Conservation (phyloP, 805 yeast species). For the Spathaspora passalidarum region DNA sequence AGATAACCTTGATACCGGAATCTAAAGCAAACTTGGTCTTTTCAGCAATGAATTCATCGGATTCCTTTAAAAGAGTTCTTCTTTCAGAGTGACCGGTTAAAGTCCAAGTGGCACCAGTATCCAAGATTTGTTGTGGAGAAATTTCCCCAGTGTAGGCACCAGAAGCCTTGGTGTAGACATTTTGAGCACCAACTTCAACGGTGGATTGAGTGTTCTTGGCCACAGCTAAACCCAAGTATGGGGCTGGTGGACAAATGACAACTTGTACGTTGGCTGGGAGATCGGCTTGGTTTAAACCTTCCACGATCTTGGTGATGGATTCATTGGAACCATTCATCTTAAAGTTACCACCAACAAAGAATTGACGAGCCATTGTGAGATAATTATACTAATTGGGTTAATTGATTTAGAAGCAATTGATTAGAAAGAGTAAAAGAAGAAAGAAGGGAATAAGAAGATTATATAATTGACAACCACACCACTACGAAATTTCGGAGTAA, state of each 20-base stretch:
- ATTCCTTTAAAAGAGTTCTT: constrained; percentile 88
- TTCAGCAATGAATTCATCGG: constrained; percentile 87
- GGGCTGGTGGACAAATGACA: constrained; percentile 94
- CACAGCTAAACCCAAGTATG: constrained; percentile 79
- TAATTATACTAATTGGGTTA: neutral
- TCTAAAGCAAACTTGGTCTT: constrained; percentile 94
- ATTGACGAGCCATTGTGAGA: constrained; percentile 70
- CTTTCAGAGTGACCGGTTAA: constrained; percentile 98
- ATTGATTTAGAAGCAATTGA: constrained; percentile 1
- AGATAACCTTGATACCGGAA: constrained; percentile 83
- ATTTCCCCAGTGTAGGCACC: constrained; percentile 99
- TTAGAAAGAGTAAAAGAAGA: constrained; percentile 1
- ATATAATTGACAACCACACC: constrained; percentile 1
- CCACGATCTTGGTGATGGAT: constrained; percentile 80
- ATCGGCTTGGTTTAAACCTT: constrained; percentile 72
- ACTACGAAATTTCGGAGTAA: neutral
- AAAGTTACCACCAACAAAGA: constrained; percentile 99
- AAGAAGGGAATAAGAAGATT: constrained; percentile 4
- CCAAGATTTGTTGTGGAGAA: constrained; percentile 84
- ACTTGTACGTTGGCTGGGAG: constrained; percentile 83
- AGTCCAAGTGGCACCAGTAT: constrained; percentile 91
- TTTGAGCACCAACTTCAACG: constrained; percentile 87
- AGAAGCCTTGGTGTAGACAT: constrained; percentile 78
- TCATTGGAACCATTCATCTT: constrained; percentile 94
- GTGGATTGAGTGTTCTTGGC: constrained; percentile 64